phyloP scores from a whole-genome alignment of 2,329 filamentous ascomycete genomes.

The Penicillium sp. region DNA sequence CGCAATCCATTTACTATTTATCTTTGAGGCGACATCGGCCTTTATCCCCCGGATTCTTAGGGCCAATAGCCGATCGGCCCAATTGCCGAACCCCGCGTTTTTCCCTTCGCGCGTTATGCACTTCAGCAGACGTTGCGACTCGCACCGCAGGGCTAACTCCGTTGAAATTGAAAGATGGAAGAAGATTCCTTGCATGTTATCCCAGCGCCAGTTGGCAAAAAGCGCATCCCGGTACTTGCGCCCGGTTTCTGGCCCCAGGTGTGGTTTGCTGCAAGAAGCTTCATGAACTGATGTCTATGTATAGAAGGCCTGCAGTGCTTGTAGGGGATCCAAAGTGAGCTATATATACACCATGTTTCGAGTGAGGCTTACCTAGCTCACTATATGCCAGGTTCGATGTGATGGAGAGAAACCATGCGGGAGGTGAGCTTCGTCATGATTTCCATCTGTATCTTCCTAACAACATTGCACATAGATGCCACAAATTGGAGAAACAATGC shows the following conservation, averaged over 20 bases:
- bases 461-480: conserved; percentile 24
- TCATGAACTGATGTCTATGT: neutral
- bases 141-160: too few relatives aligned
- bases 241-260: neutral
- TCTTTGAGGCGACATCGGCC: neutral
- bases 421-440: conserved; percentile 23
- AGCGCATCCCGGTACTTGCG: conserved; percentile 35
- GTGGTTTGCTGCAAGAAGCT: neutral
- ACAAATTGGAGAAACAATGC: conserved; percentile 36
- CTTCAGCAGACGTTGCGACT: neutral
- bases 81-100: conserved; percentile 23
- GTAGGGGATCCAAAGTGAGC: conserved; percentile 38
- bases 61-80: conserved; percentile 10
- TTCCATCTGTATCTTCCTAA: neutral
- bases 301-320: conserved; percentile 40
- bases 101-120: conserved; percentile 6
- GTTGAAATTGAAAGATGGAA: too few relatives aligned
- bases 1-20: too few relatives aligned
- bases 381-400: conserved; percentile 32
- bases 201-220: conserved; percentile 31
- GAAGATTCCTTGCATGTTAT: conserved; percentile 22
- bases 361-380: neutral
- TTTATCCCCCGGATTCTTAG: neutral
- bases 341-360: neutral
- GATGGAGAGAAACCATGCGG: conserved; percentile 39